These are phyloP conservation scores for Ogataea glucozyma DNA, from an alignment of 805 yeast genomes.

Conservation along the genomic window DNA sequence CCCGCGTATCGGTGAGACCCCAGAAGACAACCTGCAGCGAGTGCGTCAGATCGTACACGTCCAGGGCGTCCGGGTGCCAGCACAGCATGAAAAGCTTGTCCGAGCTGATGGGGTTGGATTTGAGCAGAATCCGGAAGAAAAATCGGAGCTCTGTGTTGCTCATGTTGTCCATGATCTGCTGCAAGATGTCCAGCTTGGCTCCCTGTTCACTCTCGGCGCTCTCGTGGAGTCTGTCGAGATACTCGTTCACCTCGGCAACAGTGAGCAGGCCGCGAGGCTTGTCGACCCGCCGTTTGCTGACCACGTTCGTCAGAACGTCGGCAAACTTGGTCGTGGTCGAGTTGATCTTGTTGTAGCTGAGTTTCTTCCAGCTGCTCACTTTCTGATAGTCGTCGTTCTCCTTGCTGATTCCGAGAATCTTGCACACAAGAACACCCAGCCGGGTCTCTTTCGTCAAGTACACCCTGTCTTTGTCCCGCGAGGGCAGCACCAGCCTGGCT, in stretches of 20 bases:
- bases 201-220: constrained; percentile 12
- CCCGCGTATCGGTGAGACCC: constrained; percentile 51
- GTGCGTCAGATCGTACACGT: constrained; percentile 63
- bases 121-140: constrained; percentile 66
- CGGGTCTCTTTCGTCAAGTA: constrained; percentile 66
- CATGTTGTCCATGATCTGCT: constrained; percentile 51
- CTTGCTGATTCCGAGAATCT: constrained; percentile 58
- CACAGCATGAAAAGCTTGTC: constrained; percentile 55
- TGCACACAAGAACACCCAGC: constrained; percentile 50
- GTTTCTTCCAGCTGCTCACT: constrained; percentile 48
- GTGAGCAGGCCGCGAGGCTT: constrained; percentile 38
- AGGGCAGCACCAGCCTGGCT: constrained; percentile 60
- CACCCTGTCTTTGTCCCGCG: constrained; percentile 52
- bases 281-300: constrained; percentile 49
- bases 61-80: constrained; percentile 82
- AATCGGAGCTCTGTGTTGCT: constrained; percentile 43
- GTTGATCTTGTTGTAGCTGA: constrained; percentile 35
- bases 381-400: constrained; percentile 60
- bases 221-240: constrained; percentile 46
- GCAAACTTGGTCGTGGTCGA: constrained; percentile 49
- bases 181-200: constrained; percentile 10
- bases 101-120: constrained; percentile 58
- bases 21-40: constrained; percentile 61
- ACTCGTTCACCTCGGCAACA: constrained; percentile 50
- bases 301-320: constrained; percentile 47